Evolutionary conservation across 2,329 filamentous ascomycete genomes (phyloP).

Genomic region (Beauveria caledonica): DNA sequence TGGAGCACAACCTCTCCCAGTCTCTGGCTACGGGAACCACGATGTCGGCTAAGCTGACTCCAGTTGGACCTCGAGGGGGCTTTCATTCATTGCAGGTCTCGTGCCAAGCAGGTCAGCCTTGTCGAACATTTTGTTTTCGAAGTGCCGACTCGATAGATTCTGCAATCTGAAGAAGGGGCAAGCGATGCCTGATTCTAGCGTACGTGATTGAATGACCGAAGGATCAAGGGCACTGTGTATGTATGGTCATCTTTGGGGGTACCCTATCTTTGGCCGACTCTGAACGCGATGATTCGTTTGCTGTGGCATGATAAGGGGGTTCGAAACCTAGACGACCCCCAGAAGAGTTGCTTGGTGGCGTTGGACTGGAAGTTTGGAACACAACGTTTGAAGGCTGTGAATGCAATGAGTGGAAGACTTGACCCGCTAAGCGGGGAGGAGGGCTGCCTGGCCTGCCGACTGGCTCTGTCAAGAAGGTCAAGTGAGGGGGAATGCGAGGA

Average conservation of each 20-base stretch:
- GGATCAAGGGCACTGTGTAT: constrained; percentile 6
- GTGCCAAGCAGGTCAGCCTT: constrained; percentile 15
- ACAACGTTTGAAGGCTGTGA: neutral
- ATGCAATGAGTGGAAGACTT: neutral
- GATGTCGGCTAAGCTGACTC: neutral
- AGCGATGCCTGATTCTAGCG: too few species aligned
- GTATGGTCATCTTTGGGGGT: too few species aligned
- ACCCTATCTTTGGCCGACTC: neutral
- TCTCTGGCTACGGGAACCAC: neutral
- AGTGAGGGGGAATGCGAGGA: neutral
- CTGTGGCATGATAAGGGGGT: too few species aligned
- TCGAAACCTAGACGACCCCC: too few species aligned
- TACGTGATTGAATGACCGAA: too few species aligned
- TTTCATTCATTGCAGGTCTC: constrained; percentile 14
- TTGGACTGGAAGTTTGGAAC: too few species aligned
- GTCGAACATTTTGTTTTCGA: neutral
- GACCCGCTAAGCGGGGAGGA: neutral
- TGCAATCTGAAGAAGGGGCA: constrained; percentile 10
- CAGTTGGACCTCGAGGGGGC: neutral
- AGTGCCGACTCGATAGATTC: constrained; percentile 9
- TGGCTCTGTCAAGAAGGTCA: neutral
- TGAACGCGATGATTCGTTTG: constrained; percentile 15
- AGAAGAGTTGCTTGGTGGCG: too few species aligned
- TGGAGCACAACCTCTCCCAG: neutral
- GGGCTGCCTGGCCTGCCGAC: neutral